Evolutionary conservation across 768 basidiomycete species (phyloP).

Genomic region (Lactarius pseudohatsudake): DNA sequence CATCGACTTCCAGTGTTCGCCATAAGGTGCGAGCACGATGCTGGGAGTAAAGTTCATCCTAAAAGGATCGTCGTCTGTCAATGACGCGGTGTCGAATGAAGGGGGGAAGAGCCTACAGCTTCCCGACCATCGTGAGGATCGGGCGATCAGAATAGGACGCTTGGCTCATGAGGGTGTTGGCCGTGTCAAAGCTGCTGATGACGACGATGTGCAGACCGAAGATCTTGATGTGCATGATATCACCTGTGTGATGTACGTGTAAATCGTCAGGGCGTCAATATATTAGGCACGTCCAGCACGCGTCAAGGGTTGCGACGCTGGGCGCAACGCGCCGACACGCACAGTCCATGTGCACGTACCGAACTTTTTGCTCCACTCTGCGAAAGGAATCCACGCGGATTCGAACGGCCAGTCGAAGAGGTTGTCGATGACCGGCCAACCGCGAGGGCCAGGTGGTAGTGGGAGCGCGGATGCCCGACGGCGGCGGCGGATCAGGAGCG

Average conservation of each 20-base stretch:
- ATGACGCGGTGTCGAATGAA: neutral
- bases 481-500: slow-evolving; percentile 19
- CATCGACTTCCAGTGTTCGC: slow-evolving; percentile 29
- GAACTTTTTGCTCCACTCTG: slow-evolving; percentile 26
- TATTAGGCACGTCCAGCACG: neutral
- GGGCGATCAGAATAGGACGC: slow-evolving; percentile 29
- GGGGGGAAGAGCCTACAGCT: slow-evolving; percentile 15
- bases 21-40: slow-evolving; percentile 27
- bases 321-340: neutral
- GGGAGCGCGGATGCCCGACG: slow-evolving; percentile 18
- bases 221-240: slow-evolving; percentile 27
- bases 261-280: neutral
- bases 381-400: slow-evolving; percentile 25
- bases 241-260: slow-evolving; percentile 12
- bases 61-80: slow-evolving; percentile 2
- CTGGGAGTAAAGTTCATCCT: slow-evolving; percentile 29
- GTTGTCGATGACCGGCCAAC: slow-evolving; percentile 28
- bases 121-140: slow-evolving; percentile 28
- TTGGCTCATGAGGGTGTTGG: slow-evolving; percentile 26
- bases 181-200: slow-evolving; percentile 23
- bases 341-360: slow-evolving; percentile 18
- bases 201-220: slow-evolving; percentile 30
- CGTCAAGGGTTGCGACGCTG: neutral
- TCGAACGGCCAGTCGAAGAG: slow-evolving; percentile 27
- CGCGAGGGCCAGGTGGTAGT: slow-evolving; percentile 29